Percentiles rank a stretch among this genome's conserved stretches.
Conservation (phyloP, 2,329 filamentous ascomycete species). For the Emmonsiellopsis sp. region DNA sequence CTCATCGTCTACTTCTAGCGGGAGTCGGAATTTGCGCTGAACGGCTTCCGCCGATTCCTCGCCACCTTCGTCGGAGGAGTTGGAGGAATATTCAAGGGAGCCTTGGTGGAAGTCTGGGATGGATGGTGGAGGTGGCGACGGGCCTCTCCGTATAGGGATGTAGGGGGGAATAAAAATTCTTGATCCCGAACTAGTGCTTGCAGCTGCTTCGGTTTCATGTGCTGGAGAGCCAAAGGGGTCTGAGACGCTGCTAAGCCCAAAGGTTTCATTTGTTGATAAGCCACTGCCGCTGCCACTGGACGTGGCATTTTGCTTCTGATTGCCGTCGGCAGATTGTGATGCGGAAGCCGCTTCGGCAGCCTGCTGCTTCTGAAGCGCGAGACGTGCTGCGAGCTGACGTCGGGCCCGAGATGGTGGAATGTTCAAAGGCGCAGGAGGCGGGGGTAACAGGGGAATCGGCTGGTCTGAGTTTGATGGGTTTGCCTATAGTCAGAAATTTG, state of each 20-base stretch:
- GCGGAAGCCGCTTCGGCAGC: conserved; percentile 33
- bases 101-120: conserved; percentile 31
- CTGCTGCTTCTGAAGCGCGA: conserved; percentile 66
- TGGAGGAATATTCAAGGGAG: conserved; percentile 27
- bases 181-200: no score
- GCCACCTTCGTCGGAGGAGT: conserved; percentile 31
- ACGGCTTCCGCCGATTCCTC: conserved; percentile 22
- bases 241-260: neutral
- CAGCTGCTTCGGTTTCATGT: neutral
- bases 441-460: conserved; percentile 35
- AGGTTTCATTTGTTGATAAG: neutral
- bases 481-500: conserved; percentile 17
- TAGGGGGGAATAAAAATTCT: neutral
- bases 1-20: conserved; percentile 49
- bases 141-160: neutral
- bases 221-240: neutral
- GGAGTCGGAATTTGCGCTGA: conserved; percentile 39
- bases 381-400: conserved; percentile 77
- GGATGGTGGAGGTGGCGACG: conserved; percentile 27
- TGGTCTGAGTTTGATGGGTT: conserved; percentile 27
- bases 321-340: conserved; percentile 14
- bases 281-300: conserved; percentile 14
- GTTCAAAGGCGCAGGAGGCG: conserved; percentile 70
- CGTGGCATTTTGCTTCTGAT: conserved; percentile 3
- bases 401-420: conserved; percentile 79